Evolutionary conservation across 108 stramenopile genomes (phyloP).

Genomic region (Epipyxis sp.): DNA sequence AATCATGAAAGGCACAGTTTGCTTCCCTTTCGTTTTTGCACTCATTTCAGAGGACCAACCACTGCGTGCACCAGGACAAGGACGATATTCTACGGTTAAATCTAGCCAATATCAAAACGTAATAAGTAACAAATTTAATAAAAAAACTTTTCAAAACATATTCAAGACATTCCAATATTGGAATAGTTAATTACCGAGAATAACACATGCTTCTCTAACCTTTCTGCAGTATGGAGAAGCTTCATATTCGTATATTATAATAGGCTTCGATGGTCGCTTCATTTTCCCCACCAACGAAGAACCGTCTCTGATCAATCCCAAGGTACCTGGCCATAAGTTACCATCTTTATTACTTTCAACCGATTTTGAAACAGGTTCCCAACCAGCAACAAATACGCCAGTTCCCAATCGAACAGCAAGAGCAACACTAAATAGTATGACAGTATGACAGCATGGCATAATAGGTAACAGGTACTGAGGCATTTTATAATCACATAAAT

Average conservation of each 20-base stretch:
- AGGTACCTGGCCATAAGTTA: slow-evolving; percentile 57
- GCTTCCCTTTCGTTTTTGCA: slow-evolving; percentile 41
- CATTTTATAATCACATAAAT: too few relatives aligned
- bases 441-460: too few relatives aligned
- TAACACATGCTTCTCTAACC: slow-evolving; percentile 75
- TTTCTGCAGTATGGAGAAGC: slow-evolving; percentile 74
- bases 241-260: slow-evolving; percentile 83
- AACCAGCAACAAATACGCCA: slow-evolving; percentile 68
- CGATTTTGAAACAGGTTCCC: slow-evolving; percentile 64
- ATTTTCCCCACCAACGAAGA: slow-evolving; percentile 58
- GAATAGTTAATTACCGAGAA: too few relatives aligned
- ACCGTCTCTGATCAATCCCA: slow-evolving; percentile 63
- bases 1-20: slow-evolving; percentile 62
- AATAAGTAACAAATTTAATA: too few relatives aligned
- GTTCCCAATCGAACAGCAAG: slow-evolving; percentile 66
- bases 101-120: too few relatives aligned
- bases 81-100: slow-evolving; percentile 68
- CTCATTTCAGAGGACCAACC: slow-evolving; percentile 19
- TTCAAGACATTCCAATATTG: too few relatives aligned
- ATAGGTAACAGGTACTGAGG: too few relatives aligned
- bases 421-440: too few relatives aligned
- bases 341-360: slow-evolving; percentile 34
- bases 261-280: slow-evolving; percentile 55
- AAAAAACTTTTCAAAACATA: too few relatives aligned
- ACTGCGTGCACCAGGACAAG: slow-evolving; percentile 61